A percentile compares a stretch with the other conserved stretches of the same genome.
phyloP scores from a whole-genome alignment of 1,284 basidiomycete genomes.

The Pseudozyma tsukubaensis region DNA sequence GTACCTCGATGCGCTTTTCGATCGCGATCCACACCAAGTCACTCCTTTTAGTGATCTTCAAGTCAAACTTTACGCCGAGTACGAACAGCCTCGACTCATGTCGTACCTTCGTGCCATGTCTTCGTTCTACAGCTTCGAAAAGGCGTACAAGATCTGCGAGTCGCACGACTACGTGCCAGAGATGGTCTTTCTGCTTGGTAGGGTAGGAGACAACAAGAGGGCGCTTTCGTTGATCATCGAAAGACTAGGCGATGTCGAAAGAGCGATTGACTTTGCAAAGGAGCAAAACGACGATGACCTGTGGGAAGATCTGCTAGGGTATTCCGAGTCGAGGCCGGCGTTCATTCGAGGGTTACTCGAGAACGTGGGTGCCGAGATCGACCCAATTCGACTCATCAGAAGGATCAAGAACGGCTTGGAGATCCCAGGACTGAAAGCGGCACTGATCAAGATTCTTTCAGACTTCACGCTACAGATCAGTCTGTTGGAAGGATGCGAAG shows the following conservation, averaged over 20 bases:
- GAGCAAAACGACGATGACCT: constrained; percentile 97
- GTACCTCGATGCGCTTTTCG: constrained; percentile 90
- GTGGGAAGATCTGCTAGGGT: constrained; percentile 94
- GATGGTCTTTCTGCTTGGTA: constrained; percentile 96
- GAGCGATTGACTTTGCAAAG: constrained; percentile 97
- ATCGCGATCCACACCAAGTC: constrained; percentile 84
- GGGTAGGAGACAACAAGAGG: constrained; percentile 96
- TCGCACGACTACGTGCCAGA: constrained; percentile 88
- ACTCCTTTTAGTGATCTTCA: constrained; percentile 86
- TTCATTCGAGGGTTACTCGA: constrained; percentile 92
- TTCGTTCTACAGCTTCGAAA: constrained; percentile 89
- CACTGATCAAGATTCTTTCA: constrained; percentile 94
- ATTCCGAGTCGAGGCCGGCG: constrained; percentile 91
- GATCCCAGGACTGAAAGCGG: constrained; percentile 92
- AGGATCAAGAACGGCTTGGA: constrained; percentile 95
- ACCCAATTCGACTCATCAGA: constrained; percentile 91
- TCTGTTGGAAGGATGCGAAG: constrained; percentile 60
- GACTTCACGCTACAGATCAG: constrained; percentile 83
- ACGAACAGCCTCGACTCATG: constrained; percentile 81
- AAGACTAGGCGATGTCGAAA: constrained; percentile 88
- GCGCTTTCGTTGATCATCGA: constrained; percentile 96
- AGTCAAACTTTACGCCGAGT: constrained; percentile 90
- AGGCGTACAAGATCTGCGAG: constrained; percentile 90
- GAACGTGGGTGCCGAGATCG: constrained; percentile 95
- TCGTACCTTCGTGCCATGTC: constrained; percentile 87